Evolutionary conservation across 140 eudicot species (phyloP), one percentile per base, ranked within the genome.

Genomic region (Stevia rebaudiana): DNA sequence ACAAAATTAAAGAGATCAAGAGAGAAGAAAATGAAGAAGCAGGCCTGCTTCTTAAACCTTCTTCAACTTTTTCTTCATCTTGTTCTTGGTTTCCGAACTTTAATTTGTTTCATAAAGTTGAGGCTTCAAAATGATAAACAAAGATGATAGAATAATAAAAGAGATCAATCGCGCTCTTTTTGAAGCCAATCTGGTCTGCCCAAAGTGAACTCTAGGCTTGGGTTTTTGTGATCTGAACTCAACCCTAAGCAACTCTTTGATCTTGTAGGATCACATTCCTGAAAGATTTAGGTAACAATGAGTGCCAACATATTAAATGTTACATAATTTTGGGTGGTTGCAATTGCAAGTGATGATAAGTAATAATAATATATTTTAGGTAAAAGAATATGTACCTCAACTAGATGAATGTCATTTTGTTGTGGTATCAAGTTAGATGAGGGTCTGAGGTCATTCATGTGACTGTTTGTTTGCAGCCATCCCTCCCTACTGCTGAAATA

Each of bases 171-270:
- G 52, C 56, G 73, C 15, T 76, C 79, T 30, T 79, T 77, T 39
- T 68, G 76, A 43, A 73, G 67, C 87, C 87, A 83, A 67, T 79
- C 87, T 60, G 95, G 90, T 78, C 90, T 83, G 69, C 95, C 95
- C 76, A 86, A 79, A 39, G 95, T 86, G 79, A 86, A 86, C 66
- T 86, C 91, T 81, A 86, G 58, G 79, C 84, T 73, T 41, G 91
- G 91, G 73, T 71, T 83, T 71, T 81, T 81, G 13, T 69, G 71
- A 18, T 78, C 82, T 72, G 80, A 28, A 73, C 55, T 72, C 13
- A 79, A 67, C 44, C 65, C 80, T 49, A 73, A 61, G 74, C 49
- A 76, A 57, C 76, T 71, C 71, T 74, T 81, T 47, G 69, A 44
- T 73, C 67, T 73, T 11, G 79, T 55, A 51, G 78, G 57, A 16